Evolutionary conservation across 352 stramenopile genomes (phyloP).

Genomic region (Globisporangium ultimum): DNA sequence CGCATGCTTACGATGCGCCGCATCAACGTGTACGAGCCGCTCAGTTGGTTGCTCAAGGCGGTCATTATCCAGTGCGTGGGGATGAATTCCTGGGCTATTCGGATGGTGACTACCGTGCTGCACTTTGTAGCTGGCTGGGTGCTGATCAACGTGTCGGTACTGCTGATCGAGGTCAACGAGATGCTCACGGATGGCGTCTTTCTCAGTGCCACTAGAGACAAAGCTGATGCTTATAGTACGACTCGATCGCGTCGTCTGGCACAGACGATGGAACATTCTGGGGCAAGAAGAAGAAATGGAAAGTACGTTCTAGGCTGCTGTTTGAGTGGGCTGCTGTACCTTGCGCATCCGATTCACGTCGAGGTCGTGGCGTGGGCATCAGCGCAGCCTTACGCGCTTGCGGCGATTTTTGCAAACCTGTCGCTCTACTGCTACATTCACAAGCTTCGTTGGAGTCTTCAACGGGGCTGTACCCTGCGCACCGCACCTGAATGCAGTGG

Average conservation of each 20-base stretch:
- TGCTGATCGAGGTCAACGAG: constrained; percentile 23
- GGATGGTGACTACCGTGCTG: constrained; percentile 36
- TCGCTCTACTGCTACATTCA: constrained; percentile 16
- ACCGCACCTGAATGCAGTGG: no score
- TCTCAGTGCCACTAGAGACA: no score
- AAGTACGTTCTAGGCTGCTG: constrained; percentile 20
- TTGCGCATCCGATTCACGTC: constrained; percentile 58
- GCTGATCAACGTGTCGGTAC: constrained; percentile 22
- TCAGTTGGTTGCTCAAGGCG: constrained; percentile 66
- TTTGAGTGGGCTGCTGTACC: constrained; percentile 48
- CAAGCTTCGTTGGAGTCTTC: no score
- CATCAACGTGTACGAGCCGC: constrained; percentile 70
- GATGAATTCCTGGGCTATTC: constrained; percentile 34
- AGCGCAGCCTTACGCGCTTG: constrained; percentile 60
- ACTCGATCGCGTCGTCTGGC: no score
- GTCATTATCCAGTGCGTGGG: constrained; percentile 28
- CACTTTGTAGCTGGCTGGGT: constrained; percentile 30
- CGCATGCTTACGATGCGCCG: constrained; percentile 46
- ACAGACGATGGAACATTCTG: no score
- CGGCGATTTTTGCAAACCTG: constrained; percentile 47
- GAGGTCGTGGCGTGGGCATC: constrained; percentile 73
- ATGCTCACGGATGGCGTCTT: neutral
- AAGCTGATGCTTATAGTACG: no score
- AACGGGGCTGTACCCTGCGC: no score
- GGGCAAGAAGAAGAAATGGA: no score